Percentiles rank a stretch among this genome's conserved stretches.
Evolutionary conservation across 176 grass and related monocot genomes (phyloP).

Genomic region (Phyllostachys edulis): DNA sequence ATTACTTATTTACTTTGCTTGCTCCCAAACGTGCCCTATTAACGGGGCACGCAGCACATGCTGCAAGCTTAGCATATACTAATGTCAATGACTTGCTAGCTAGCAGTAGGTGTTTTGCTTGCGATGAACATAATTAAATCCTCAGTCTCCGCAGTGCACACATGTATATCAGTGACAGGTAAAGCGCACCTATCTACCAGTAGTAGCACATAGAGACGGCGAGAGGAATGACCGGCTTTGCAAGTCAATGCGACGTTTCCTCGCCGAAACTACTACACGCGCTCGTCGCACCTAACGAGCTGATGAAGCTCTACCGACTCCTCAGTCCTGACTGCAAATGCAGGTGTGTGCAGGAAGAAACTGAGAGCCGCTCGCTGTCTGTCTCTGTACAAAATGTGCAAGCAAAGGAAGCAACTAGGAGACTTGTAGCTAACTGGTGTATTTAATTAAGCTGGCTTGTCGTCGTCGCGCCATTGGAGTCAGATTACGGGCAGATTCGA

Average conservation of each 20-base stretch:
- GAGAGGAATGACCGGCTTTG: background rate
- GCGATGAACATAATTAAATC: background rate
- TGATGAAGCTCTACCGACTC: background rate
- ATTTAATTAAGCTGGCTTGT: constrained; percentile 2
- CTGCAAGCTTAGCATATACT: background rate
- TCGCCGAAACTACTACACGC: background rate
- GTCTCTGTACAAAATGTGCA: background rate
- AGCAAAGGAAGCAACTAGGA: background rate
- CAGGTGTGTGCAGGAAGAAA: background rate
- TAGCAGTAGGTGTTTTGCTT: background rate
- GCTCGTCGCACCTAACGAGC: constrained; percentile 13
- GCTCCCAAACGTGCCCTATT: background rate
- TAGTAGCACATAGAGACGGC: background rate
- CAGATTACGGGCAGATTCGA: background rate
- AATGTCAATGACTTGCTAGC: background rate
- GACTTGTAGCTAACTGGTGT: background rate
- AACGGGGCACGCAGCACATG: background rate
- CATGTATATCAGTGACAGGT: background rate
- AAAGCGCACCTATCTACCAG: background rate
- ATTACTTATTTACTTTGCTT: background rate
- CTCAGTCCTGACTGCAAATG: background rate
- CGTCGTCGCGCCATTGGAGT: background rate
- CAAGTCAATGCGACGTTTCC: constrained; percentile 17
- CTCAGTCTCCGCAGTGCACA: background rate
- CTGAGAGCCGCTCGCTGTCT: background rate